A percentile compares a stretch with the other conserved stretches of the same genome.
Evolutionary conservation across 2,329 filamentous ascomycete species (phyloP).

Genomic region (Neonectria faginata): DNA sequence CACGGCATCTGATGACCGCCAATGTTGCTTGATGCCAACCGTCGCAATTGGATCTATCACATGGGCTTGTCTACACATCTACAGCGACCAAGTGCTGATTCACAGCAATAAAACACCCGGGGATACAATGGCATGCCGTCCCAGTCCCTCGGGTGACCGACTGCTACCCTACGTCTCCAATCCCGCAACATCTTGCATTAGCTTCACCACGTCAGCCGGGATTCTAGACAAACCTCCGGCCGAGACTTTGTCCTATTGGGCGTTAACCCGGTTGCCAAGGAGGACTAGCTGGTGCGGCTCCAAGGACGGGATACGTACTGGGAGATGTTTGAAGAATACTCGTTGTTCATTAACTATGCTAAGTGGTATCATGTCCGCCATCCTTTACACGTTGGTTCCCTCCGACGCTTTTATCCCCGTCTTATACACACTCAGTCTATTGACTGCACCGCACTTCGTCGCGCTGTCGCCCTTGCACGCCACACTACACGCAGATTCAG

Average conservation of each 20-base stretch:
- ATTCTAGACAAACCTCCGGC: not conserved
- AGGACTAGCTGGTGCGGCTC: no score
- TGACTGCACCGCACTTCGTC: conserved; percentile 31
- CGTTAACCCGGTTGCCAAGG: no score
- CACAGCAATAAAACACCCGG: no score
- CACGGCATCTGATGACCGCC: no score
- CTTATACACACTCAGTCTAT: conserved; percentile 36
- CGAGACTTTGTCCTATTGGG: no score
- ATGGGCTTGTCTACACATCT: no score
- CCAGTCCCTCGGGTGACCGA: not conserved
- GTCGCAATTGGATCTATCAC: no score
- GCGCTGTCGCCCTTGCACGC: conserved; percentile 31
- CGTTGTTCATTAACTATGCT: not conserved
- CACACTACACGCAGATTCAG: conserved; percentile 29
- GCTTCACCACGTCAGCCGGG: not conserved
- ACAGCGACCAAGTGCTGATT: no score
- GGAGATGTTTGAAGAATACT: no score
- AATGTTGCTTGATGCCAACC: no score
- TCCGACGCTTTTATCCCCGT: not conserved
- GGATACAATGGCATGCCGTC: no score
- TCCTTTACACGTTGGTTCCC: not conserved
- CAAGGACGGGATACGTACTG: no score
- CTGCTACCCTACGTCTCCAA: not conserved
- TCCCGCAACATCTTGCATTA: not conserved
- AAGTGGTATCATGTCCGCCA: not conserved